Base-by-base conservation (phyloP, 1,284 basidiomycete genomes). In the Takashimella tepidaria region DNA sequence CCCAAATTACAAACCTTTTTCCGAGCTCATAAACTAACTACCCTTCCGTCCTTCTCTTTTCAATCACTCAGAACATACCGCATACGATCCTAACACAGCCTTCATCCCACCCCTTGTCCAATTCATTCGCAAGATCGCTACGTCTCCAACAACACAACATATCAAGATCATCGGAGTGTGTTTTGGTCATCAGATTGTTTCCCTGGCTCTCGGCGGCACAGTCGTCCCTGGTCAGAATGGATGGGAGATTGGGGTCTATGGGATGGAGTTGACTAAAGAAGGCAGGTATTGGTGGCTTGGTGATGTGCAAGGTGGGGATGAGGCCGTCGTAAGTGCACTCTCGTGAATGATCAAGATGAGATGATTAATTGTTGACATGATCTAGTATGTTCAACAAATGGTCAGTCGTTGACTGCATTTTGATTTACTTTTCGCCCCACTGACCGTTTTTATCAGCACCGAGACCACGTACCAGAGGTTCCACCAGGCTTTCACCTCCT, bases 131-230 rank as follows among this genome's bases (percentile, higher is more conserved):
- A 26, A 62, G 12, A 44, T 74, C 20, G 62, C 62, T 12, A 61
- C 57, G 3, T 45, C 64, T 3, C 57, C 65, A 4, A 20, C 53
- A 12, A 64, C 58, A 16, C 51, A 58, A 41, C 68, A 71, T 49
- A 56, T 76, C 56, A 67, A 67, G 43, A 55, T 75, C 21, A 57
- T 76, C 22, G 74, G 72, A 1, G 76, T 81, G 51, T 81, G 80
- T 60, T 82, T 79, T 50, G 80, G 80, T 0, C 79, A 79, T 52
- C 79, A 81, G 66, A 75, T 80, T 53, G 66, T 81, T 27, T 73
- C 79, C 2, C 59, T 79, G 1, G 79, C 79, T 0, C 75, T 79
- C 45, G 80, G 79, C 3, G 75, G 73, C 1, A 53, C 61, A 24
- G 77, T 77, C 16, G 69, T 63, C 22, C 57, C 64, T 42, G 79